Evolutionary conservation across 1,139 yeast species (phyloP).

Genomic region (Nakaseomyces uthaithaninus): DNA sequence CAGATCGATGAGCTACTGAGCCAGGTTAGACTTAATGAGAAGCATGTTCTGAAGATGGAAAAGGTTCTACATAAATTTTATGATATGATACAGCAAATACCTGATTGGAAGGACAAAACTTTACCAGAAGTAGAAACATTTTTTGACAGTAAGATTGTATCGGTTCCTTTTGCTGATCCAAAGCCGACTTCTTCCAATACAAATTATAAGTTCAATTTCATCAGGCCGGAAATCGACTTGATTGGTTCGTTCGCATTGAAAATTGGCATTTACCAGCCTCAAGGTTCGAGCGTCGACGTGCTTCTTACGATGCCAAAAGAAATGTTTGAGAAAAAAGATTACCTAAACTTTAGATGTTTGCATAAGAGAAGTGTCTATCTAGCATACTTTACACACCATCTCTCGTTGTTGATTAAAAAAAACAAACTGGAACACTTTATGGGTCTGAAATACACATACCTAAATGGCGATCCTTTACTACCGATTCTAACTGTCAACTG

Average conservation of each 20-base stretch:
- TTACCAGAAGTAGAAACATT: constrained; percentile 48
- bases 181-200: constrained; percentile 52
- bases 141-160: constrained; percentile 42
- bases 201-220: constrained; percentile 63
- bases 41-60: constrained; percentile 59
- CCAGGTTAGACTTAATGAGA: constrained; percentile 68
- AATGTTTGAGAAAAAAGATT: constrained; percentile 79
- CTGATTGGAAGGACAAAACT: constrained; percentile 44
- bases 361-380: constrained; percentile 85
- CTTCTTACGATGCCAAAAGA: constrained; percentile 71
- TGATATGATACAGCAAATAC: constrained; percentile 56
- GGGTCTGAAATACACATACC: constrained; percentile 49
- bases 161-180: constrained; percentile 86
- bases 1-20: constrained; percentile 85
- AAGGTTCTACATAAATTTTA: constrained; percentile 71
- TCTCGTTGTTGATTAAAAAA: constrained; percentile 47
- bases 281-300: constrained; percentile 65
- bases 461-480: constrained; percentile 59
- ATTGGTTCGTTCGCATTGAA: constrained; percentile 88
- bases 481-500: constrained; percentile 53
- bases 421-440: constrained; percentile 43
- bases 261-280: constrained; percentile 60
- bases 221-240: constrained; percentile 67
- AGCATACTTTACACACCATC: constrained; percentile 63
- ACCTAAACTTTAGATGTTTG: constrained; percentile 77